Base-by-base conservation (phyloP, 2,329 filamentous ascomycete genomes). In the Fonsecaea nubica region DNA sequence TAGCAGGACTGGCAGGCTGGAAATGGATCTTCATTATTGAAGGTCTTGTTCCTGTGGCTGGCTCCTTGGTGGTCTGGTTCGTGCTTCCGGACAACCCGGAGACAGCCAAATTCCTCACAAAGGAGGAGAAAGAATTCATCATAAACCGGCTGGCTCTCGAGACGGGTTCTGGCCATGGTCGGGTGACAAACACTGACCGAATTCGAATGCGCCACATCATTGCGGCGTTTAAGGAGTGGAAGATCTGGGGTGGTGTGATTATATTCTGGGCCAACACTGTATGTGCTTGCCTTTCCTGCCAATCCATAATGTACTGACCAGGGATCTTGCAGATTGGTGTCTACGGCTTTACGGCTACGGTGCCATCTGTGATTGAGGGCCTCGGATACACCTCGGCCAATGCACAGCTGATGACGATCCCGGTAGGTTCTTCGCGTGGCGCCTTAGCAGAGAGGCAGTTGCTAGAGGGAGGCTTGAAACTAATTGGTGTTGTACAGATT, bases 11-110 rank as follows among this genome's bases (percentile, higher is more conserved):
- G 18, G 72, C 74, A 1, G 83, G 82, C 1, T 87, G 82, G 84
- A 78, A 83, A 58, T 87, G 85, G 84, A 84, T 85, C 33, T 86
- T 86, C 68, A 83, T 86, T 48, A 74, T 86, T 2, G 84, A 86
- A 70, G 84, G 84, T 1, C 67, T 82, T 1, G 62, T 78, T 1
- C 82, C 82, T 3, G 82, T 87, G 0, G 50, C 86, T 0, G 80
- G 88, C 0, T 80, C 85, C 0, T 62, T 83, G 10, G 74, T 75
- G 7, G 79, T 84, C 8, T 85, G 86, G 75, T 86, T 82, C 75
- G 87, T 90, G 75, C 86, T 91, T 15, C 82, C 88, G 62, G 89
- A 91, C 76, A 93, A 92, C 78, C 90, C 90, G 1, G 90, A 92
- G 77, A 85, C 91, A 61, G 87, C 86, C 33, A 89, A 85, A 72